Evolutionary conservation across 2,329 filamentous ascomycete genomes (phyloP), one percentile per base, ranked within the genome.

Genomic region (Pseudopyricularia javanii): DNA sequence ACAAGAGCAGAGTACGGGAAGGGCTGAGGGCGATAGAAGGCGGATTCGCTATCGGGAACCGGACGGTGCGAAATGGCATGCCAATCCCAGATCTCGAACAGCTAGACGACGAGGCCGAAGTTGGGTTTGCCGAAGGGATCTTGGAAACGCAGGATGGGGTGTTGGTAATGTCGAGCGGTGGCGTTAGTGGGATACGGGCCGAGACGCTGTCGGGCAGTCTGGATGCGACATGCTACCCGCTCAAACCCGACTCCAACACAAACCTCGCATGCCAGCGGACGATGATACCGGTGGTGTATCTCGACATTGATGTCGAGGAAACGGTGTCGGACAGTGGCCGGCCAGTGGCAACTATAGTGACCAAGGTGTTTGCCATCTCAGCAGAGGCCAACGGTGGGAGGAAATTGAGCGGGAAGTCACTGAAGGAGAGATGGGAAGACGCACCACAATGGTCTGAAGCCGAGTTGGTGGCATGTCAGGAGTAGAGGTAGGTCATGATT

Each of bases 231-330:
- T 22, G 26, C 17, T 40, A 28, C 9, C 22, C 50, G 8, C 53
- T 64, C 49, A 62, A 62, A 47, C 60, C 62, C 3, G 62, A 64
- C 52, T 56, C 63, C n/a, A 66, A 66, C 56, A 64, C 63, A 3
- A 66, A 63, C 56, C 51, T 66, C 28, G 54, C 59, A 17, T 54
- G 50, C 24, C 59, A 59, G 51, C 54, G 61, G 30, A 63, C 59
- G 6, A 50, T 63, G 33, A 60, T 65, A 3, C 63, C 63, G 1
- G 49, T 53, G 12, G 56, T 55, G 2, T 11, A 33, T 3, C 50
- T 40, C 24, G 28, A 30, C 1, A 8, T 51, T 14, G 35, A 51
- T 1, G 8, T 32, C 11, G 35, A 6, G 37, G 17, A 6, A 0
- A 5, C n/a, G 6, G 3, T 8, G 37, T 9, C 37, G 9, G 15